Evolutionary conservation across 2,329 filamentous ascomycete genomes (phyloP).

Genomic region (Ceratocystis smalleyi): DNA sequence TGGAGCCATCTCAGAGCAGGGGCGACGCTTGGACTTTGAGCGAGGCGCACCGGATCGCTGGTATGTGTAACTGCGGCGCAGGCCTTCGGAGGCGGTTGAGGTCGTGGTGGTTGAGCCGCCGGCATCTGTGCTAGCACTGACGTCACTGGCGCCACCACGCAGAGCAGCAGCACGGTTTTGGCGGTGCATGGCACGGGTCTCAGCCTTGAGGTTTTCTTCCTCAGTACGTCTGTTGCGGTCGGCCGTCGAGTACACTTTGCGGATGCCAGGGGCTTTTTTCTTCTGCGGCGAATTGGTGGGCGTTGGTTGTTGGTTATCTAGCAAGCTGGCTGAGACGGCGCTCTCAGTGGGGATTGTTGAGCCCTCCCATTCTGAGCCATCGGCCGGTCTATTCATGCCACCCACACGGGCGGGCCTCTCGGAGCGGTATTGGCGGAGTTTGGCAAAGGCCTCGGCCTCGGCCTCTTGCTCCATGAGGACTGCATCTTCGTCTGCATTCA

Average conservation of each 20-base stretch:
- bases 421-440: slow-evolving; percentile 69
- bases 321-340: slow-evolving; percentile 44
- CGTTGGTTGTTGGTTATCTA: slow-evolving; percentile 41
- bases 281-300: slow-evolving; percentile 40
- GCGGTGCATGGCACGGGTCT: slow-evolving; percentile 40
- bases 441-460: slow-evolving; percentile 47
- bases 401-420: slow-evolving; percentile 79
- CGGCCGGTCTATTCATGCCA: slow-evolving; percentile 68
- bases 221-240: slow-evolving; percentile 39
- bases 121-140: slow-evolving; percentile 7
- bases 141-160: slow-evolving; percentile 13
- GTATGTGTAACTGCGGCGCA: slow-evolving; percentile 39
- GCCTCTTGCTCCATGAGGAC: slow-evolving; percentile 45
- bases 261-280: slow-evolving; percentile 32
- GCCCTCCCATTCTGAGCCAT: slow-evolving; percentile 67
- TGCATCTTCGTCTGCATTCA: slow-evolving; percentile 40
- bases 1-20: slow-evolving; percentile 21
- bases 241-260: slow-evolving; percentile 46
- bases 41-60: slow-evolving; percentile 26
- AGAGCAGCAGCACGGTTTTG: slow-evolving; percentile 28
- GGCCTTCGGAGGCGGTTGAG: slow-evolving; percentile 9
- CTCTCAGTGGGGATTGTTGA: slow-evolving; percentile 51
- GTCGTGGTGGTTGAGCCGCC: slow-evolving; percentile 7
- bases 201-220: slow-evolving; percentile 38
- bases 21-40: slow-evolving; percentile 18